Percentiles rank a stretch among this genome's conserved stretches.
phyloP scores from a whole-genome alignment of 306 rosid genomes.

The Ormosia semicastrata region DNA sequence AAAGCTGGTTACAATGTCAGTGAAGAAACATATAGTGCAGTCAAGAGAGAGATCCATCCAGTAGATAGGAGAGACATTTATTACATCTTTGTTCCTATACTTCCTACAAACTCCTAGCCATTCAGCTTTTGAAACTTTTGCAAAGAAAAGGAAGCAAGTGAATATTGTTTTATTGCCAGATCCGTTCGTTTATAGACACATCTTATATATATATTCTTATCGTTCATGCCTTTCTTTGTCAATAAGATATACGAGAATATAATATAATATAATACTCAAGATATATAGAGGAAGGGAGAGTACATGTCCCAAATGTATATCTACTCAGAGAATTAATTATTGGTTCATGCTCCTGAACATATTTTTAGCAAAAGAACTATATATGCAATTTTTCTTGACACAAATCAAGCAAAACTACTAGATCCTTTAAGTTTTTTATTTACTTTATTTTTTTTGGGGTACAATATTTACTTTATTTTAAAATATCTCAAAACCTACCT shows the following conservation, averaged over 20 bases:
- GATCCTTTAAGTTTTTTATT: too few species aligned
- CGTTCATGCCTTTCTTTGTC: constrained; percentile 25
- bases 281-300: neutral
- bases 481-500: constrained; percentile 34
- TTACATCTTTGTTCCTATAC: neutral
- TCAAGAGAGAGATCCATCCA: constrained; percentile 25
- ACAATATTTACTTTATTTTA: neutral
- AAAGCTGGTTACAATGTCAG: neutral
- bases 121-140: constrained; percentile 36
- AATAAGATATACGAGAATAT: neutral
- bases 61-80: neutral
- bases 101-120: neutral
- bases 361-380: constrained; percentile 34
- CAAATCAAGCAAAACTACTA: constrained; percentile 5
- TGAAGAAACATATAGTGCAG: neutral
- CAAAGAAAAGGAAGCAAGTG: constrained; percentile 41
- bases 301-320: constrained; percentile 56
- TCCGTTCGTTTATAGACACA: constrained; percentile 32
- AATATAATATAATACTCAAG: constrained; percentile 9
- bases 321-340: constrained; percentile 42
- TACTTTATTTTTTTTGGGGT: too few species aligned
- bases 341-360: constrained; percentile 45
- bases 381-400: constrained; percentile 22
- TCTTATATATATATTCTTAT: constrained; percentile 36
- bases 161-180: constrained; percentile 42